Evolutionary conservation across 129 eudicot genomes (phyloP), one percentile per base, ranked within the genome.

Genomic region (Saposhnikovia divaricata): DNA sequence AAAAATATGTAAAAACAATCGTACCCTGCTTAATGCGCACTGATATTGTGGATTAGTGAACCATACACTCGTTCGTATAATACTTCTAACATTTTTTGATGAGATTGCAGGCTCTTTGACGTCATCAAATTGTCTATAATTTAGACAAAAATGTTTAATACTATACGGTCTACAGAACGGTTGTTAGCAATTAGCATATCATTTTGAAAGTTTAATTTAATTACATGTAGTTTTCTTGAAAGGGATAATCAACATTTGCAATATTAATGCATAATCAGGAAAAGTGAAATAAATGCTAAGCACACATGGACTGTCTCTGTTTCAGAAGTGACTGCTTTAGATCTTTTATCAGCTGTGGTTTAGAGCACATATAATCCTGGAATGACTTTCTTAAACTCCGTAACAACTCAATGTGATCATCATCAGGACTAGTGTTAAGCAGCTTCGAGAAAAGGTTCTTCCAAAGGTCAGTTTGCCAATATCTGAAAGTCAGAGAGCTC

Each of bases 391-490:
- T 92, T 74, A 95, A 70, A 48, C 78, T 86, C 63, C 42, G 82
- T 79, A 95, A 66, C 47, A 80, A 53, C 74, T 80, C 88, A 79
- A 80, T 59, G 86, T 92, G 90, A 83, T 91, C 90, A 14, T 85
- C 91, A 31, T 71, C 69, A 1, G 87, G 83, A 75, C 85, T 82
- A 16, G 78, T 18, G 83, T 95, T 95, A 37, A 95, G 92, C 87
- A 95, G 77, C 79, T 88, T 91, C 13, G 39, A 66, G 70, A 94
- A 94, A 80, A 95, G 87, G 48, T 84, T 89, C 83, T 85, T 86
- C 99, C 99, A 95, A 2, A 94, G 94, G 34, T 90, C 89, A 31
- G 76, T 84, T 57, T 90, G 82, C 88, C 94, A 92, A 77, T 92
- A 92, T 77, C 97, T 95, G 85, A 39, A 70, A 27, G 43, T 66